phyloP scores from a whole-genome alignment of 2,329 filamentous ascomycete genomes.

The Scedosporium boydii region DNA sequence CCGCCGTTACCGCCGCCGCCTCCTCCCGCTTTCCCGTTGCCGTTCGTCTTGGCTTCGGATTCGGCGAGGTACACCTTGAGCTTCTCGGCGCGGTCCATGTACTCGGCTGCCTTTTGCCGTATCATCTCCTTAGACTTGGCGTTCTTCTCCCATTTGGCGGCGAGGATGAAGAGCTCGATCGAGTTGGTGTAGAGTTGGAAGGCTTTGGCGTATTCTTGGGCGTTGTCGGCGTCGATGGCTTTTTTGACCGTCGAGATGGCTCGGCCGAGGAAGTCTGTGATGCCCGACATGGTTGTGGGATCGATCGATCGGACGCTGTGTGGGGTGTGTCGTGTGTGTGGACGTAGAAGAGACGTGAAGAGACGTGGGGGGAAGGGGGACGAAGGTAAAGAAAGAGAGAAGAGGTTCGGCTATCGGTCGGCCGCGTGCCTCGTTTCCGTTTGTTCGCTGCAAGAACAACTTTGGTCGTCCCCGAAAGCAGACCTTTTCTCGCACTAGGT shows the following conservation, averaged over 20 bases:
- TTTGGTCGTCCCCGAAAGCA: neutral
- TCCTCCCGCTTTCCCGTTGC: conserved; percentile 55
- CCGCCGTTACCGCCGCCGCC: conserved; percentile 50
- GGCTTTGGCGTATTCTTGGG: conserved; percentile 92
- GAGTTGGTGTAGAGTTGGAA: conserved; percentile 94
- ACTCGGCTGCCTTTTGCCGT: conserved; percentile 85
- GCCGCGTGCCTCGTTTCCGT: no score
- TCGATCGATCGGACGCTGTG: neutral
- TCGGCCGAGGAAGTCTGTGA: conserved; percentile 87
- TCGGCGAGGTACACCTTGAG: conserved; percentile 83
- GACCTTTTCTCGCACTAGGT: neutral
- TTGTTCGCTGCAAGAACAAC: no score
- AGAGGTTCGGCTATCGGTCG: no score
- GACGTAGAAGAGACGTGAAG: neutral
- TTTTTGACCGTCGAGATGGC: conserved; percentile 96
- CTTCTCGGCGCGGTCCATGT: conserved; percentile 98
- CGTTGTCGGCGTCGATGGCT: conserved; percentile 92
- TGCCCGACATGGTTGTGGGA: conserved; percentile 10
- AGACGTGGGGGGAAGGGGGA: neutral
- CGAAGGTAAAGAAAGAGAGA: no score
- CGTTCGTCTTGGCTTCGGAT: conserved; percentile 62
- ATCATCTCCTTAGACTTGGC: conserved; percentile 96
- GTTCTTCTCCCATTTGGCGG: conserved; percentile 99
- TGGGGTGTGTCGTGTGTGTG: neutral
- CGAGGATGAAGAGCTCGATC: conserved; percentile 97